A percentile compares a stretch with the other conserved stretches of the same genome.
Evolutionary conservation across 805 yeast genomes (phyloP).

Genomic region (Tetrapisispora fleetii): DNA sequence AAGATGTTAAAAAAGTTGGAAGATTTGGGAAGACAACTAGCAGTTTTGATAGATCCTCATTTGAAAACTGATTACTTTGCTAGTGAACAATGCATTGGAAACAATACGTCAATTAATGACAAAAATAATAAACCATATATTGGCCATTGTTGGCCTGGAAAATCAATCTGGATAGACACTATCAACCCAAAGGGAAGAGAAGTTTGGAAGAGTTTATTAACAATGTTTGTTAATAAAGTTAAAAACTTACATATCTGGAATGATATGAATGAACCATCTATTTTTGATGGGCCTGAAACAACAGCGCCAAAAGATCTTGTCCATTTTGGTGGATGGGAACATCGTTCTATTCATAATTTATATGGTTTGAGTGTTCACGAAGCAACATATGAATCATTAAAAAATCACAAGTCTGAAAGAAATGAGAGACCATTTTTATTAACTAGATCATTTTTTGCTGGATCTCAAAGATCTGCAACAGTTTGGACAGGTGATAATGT

Average conservation of each 20-base stretch:
- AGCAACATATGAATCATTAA: constrained; percentile 62
- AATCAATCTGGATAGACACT: constrained; percentile 87
- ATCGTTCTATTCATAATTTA: constrained; percentile 81
- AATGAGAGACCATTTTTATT: constrained; percentile 73
- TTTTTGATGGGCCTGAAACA: constrained; percentile 92
- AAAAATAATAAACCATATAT: constrained; percentile 41
- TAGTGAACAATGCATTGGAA: constrained; percentile 40
- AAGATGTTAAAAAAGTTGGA: constrained; percentile 57
- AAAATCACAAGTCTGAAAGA: constrained; percentile 36
- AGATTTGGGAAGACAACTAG: constrained; percentile 67
- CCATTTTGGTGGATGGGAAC: constrained; percentile 78
- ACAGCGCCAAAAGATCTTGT: constrained; percentile 72
- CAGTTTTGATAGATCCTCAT: constrained; percentile 87
- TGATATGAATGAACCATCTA: constrained; percentile 97
- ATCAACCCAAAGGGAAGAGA: constrained; percentile 50
- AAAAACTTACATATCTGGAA: constrained; percentile 83
- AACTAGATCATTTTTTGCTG: constrained; percentile 80
- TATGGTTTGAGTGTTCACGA: constrained; percentile 76
- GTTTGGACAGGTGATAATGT: constrained; percentile 98
- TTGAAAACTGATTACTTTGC: constrained; percentile 61
- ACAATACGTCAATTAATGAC: constrained; percentile 39
- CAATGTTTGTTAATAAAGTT: constrained; percentile 37
- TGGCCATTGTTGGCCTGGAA: constrained; percentile 99
- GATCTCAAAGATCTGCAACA: constrained; percentile 85
- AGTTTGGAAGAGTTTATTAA: constrained; percentile 52